phyloP scores from a whole-genome alignment of 108 stramenopile species.

The Fistulifera pelliculosa region DNA sequence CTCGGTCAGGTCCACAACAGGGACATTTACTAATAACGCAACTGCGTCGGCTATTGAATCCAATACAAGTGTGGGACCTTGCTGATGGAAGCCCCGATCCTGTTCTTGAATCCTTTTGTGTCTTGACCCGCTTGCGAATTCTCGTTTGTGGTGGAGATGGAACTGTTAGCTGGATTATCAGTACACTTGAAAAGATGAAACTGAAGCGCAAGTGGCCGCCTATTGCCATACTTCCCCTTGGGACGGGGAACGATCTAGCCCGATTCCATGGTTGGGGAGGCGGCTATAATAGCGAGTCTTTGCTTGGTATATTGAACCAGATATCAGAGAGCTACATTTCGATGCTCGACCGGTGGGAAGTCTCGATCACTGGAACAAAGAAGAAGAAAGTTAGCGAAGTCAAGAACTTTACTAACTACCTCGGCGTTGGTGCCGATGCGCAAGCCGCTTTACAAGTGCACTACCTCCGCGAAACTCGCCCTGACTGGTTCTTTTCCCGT shows the following conservation, averaged over 20 bases:
- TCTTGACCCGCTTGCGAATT: conserved; percentile 55
- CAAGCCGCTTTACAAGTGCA: conserved; percentile 83
- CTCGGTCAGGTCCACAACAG: conserved; percentile 75
- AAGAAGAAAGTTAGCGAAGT: conserved; percentile 20
- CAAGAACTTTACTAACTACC: conserved; percentile 80
- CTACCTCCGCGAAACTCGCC: conserved; percentile 55
- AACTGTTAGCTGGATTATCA: conserved; percentile 88
- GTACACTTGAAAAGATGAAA: conserved; percentile 67
- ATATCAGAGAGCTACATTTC: conserved; percentile 67
- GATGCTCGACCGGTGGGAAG: conserved; percentile 78
- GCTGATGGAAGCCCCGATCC: conserved; percentile 71
- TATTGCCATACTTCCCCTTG: conserved; percentile 83
- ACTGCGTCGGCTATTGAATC: conserved; percentile 71
- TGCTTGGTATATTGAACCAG: conserved; percentile 64
- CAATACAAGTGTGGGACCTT: conserved; percentile 87
- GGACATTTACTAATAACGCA: conserved; percentile 75
- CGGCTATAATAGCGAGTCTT: conserved; percentile 77
- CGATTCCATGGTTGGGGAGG: conserved; percentile 81
- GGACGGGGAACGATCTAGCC: conserved; percentile 87
- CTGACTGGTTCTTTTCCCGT: conserved; percentile 79
- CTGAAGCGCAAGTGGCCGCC: conserved; percentile 71
- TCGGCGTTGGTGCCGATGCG: conserved; percentile 88
- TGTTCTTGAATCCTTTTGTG: conserved; percentile 60
- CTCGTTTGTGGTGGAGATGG: conserved; percentile 89
- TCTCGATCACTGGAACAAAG: conserved; percentile 46